Percentiles rank a stretch among this genome's conserved stretches.
phyloP scores from a whole-genome alignment of 805 yeast species.

The Yarrowia bubula region DNA sequence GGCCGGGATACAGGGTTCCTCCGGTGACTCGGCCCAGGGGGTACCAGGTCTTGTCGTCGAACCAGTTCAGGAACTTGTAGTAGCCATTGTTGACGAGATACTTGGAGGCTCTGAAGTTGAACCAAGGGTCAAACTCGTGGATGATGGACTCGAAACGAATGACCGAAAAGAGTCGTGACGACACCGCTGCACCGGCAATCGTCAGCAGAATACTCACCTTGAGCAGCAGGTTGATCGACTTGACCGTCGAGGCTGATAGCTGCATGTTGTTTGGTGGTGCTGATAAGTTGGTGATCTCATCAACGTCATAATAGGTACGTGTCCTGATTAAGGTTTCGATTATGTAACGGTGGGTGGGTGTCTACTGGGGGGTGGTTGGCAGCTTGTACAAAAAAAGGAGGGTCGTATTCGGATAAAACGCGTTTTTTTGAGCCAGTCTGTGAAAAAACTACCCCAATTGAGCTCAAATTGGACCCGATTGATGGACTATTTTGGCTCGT shows the following conservation, averaged over 20 bases:
- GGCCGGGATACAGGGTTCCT: constrained; percentile 95
- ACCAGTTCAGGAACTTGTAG: constrained; percentile 95
- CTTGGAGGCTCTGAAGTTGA: constrained; percentile 92
- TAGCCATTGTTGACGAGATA: constrained; percentile 79
- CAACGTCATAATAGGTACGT: constrained; percentile 13
- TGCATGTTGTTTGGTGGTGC: constrained; percentile 14
- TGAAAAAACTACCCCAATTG: neutral
- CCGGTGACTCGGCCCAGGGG: constrained; percentile 99
- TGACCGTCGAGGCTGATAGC: constrained; percentile 26
- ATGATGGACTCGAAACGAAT: constrained; percentile 93
- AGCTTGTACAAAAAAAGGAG: too few relatives aligned
- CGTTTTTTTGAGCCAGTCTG: too few relatives aligned
- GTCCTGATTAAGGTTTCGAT: constrained; percentile 22
- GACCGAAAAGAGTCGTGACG: constrained; percentile 92
- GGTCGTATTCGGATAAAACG: too few relatives aligned
- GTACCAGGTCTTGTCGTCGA: constrained; percentile 98
- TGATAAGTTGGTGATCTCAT: constrained; percentile 5
- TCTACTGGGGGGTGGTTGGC: neutral
- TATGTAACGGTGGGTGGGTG: neutral
- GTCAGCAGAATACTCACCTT: constrained; percentile 67
- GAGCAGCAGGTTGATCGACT: constrained; percentile 43
- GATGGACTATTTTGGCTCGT: neutral
- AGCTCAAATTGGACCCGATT: neutral
- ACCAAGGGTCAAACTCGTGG: constrained; percentile 75
- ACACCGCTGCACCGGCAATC: constrained; percentile 86